phyloP scores from a whole-genome alignment of 192 early-diverging fungal species.

The Linnemannia schmuckeri region DNA sequence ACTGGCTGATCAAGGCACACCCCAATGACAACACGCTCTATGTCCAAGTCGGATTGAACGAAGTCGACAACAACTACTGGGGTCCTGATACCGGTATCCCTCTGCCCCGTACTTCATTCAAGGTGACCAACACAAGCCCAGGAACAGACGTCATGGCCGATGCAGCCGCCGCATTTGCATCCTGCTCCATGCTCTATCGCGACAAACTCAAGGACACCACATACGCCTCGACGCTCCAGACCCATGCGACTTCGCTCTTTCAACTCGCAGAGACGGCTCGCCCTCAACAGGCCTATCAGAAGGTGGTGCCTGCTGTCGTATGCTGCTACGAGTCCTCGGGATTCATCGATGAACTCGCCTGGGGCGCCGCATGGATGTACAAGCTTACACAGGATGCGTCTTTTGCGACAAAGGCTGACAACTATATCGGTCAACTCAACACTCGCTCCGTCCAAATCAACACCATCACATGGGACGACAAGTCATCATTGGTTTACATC shows the following conservation, averaged over 20 bases:
- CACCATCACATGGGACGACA: constrained; percentile 68
- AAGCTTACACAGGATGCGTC: constrained; percentile 57
- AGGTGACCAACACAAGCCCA: constrained; percentile 57
- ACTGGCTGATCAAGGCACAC: constrained; percentile 73
- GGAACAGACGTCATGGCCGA: constrained; percentile 70
- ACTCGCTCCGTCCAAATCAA: constrained; percentile 13
- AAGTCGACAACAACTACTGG: constrained; percentile 71
- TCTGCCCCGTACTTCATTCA: constrained; percentile 63
- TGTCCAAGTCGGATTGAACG: constrained; percentile 61
- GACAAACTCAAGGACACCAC: constrained; percentile 61
- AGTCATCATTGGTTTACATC: constrained; percentile 61
- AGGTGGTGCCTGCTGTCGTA: constrained; percentile 46
- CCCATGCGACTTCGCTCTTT: constrained; percentile 61
- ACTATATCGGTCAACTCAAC: constrained; percentile 61
- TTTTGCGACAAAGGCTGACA: constrained; percentile 61
- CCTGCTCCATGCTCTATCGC: constrained; percentile 66
- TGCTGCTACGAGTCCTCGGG: constrained; percentile 60
- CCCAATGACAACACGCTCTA: constrained; percentile 63
- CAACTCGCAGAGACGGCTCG: constrained; percentile 61
- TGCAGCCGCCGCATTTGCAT: constrained; percentile 68
- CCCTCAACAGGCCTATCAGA: constrained; percentile 61
- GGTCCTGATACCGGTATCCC: constrained; percentile 69
- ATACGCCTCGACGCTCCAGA: constrained; percentile 59
- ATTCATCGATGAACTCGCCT: constrained; percentile 64
- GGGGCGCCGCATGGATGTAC: constrained; percentile 71